Percentiles rank a stretch among this genome's conserved stretches.
Evolutionary conservation across 108 stramenopile species (phyloP).

Genomic region (Nitzschia putrida): DNA sequence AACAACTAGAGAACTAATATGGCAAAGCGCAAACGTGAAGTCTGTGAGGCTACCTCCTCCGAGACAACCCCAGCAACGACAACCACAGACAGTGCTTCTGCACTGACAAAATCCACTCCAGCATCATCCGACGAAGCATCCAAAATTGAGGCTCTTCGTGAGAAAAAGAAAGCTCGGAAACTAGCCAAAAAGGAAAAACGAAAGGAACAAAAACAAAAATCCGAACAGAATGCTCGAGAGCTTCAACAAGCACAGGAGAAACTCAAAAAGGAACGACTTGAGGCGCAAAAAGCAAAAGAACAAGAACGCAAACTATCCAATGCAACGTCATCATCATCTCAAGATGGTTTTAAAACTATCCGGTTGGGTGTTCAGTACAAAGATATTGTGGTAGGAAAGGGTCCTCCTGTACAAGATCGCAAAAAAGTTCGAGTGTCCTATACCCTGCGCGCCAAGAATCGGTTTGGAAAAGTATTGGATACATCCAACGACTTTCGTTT

Average conservation of each 20-base stretch:
- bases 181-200: conserved; percentile 35
- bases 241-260: conserved; percentile 3
- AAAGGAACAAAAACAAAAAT: conserved; percentile 12
- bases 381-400: conserved; percentile 47
- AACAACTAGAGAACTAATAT: too few species aligned
- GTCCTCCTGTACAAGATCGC: conserved; percentile 34
- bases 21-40: too few species aligned
- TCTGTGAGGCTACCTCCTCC: neutral
- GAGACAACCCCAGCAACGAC: neutral
- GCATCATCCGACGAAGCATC: neutral
- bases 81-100: neutral
- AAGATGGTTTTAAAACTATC: conserved; percentile 15
- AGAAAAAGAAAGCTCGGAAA: conserved; percentile 27
- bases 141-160: neutral
- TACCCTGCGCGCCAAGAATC: conserved; percentile 28
- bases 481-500: conserved; percentile 46
- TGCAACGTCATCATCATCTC: neutral
- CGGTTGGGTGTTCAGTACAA: conserved; percentile 45
- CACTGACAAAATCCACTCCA: neutral
- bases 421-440: conserved; percentile 41
- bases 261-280: conserved; percentile 8
- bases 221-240: conserved; percentile 3
- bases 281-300: conserved; percentile 24
- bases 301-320: conserved; percentile 10
- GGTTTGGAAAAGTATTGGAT: conserved; percentile 47